A percentile compares a stretch with the other conserved stretches of the same genome.
These are phyloP conservation scores for Elsinoe australis DNA, from an alignment of 2,329 filamentous ascomycete species.

Conservation along the genomic window DNA sequence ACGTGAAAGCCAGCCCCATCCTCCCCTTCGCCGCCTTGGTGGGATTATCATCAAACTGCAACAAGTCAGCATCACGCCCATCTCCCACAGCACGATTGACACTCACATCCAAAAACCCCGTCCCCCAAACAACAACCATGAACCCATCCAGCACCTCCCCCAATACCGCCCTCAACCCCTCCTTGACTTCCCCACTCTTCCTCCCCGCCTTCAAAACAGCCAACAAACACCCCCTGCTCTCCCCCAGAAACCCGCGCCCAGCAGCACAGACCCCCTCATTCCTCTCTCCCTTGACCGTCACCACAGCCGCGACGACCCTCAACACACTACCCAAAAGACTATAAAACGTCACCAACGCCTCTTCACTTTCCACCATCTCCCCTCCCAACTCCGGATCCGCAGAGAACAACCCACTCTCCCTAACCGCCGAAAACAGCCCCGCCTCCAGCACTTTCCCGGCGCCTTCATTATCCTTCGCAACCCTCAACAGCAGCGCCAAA, in stretches of 20 bases:
- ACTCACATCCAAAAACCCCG: conserved; percentile 77
- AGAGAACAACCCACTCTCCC: conserved; percentile 74
- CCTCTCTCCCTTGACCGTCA: conserved; percentile 72
- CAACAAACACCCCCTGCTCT: conserved; percentile 76
- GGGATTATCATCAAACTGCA: conserved; percentile 6
- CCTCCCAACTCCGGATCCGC: conserved; percentile 84
- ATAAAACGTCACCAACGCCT: conserved; percentile 74
- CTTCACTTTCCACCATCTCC: conserved; percentile 55
- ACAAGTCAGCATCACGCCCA: background rate
- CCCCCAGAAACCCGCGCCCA: conserved; percentile 69
- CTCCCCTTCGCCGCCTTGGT: conserved; percentile 2
- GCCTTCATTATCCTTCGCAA: conserved; percentile 76
- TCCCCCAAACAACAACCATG: conserved; percentile 72
- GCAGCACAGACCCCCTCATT: conserved; percentile 66
- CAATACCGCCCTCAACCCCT: conserved; percentile 49
- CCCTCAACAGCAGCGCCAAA: conserved; percentile 71
- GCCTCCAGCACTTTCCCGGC: conserved; percentile 82
- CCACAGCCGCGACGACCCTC: conserved; percentile 71
- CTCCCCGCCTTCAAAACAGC: conserved; percentile 65
- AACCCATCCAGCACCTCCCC: conserved; percentile 77
- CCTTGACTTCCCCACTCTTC: conserved; percentile 54
- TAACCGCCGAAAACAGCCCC: conserved; percentile 74
- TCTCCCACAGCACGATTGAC: background rate
- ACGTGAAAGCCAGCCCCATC: conserved; percentile 13
- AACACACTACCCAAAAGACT: conserved; percentile 71